These are phyloP conservation scores for Trichoderma arundinaceum DNA, from an alignment of 2,329 filamentous ascomycete species.

Conservation along the genomic window DNA sequence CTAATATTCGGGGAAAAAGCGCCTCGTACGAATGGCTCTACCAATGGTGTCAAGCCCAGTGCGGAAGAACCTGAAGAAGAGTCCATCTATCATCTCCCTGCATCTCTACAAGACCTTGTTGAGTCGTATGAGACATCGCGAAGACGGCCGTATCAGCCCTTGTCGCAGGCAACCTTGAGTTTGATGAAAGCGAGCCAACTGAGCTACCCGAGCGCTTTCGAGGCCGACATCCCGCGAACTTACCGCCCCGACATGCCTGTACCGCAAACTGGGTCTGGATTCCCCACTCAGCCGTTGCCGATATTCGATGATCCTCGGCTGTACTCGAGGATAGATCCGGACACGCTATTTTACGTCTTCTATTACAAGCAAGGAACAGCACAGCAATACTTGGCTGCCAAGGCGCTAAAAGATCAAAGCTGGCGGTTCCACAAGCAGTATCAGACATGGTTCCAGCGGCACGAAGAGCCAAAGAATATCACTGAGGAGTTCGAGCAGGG, in stretches of 20 bases:
- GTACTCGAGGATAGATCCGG: constrained; percentile 88
- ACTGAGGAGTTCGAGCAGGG: constrained; percentile 99
- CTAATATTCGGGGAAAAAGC: constrained; percentile 37
- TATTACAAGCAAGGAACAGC: constrained; percentile 98
- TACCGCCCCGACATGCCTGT: constrained; percentile 85
- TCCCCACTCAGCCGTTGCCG: constrained; percentile 87
- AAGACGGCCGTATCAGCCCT: constrained; percentile 65
- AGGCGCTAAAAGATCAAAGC: constrained; percentile 96
- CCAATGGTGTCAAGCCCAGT: constrained; percentile 57
- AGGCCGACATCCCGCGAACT: constrained; percentile 80
- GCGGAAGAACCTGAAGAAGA: constrained; percentile 64
- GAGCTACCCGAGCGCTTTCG: constrained; percentile 73
- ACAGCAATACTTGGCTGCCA: constrained; percentile 93
- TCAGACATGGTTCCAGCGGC: constrained; percentile 98
- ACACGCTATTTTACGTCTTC: constrained; percentile 97
- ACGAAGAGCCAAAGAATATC: constrained; percentile 98
- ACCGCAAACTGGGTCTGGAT: constrained; percentile 76
- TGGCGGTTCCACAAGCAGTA: constrained; percentile 99
- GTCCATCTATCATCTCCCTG: constrained; percentile 90
- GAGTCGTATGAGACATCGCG: constrained; percentile 89
- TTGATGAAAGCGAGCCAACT: constrained; percentile 78
- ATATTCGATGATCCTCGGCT: constrained; percentile 91
- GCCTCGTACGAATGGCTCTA: constrained; percentile 56
- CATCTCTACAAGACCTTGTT: constrained; percentile 85
- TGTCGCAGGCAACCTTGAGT: constrained; percentile 70